Base-by-base conservation (phyloP, 257 asterid species). In the Nemophila menziesii region DNA sequence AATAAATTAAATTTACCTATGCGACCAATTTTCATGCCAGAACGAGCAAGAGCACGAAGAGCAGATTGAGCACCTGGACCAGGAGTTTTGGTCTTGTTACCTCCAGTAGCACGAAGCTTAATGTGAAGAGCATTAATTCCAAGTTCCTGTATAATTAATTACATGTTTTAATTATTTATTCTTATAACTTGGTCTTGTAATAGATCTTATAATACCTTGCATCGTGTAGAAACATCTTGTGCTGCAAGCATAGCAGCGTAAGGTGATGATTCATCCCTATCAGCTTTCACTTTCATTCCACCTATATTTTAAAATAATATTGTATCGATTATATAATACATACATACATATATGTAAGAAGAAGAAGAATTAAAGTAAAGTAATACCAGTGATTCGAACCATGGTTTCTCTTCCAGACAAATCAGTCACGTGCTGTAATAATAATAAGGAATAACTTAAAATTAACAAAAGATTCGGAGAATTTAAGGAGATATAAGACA, bases 191-290 rank as follows among this genome's bases (percentile, higher is more conserved):
- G 26, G 5, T 43, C 22, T 0, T 3, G 2, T 13, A 7, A 27
- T 10, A 29, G 17, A 17, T 5, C 24, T 15, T 14, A 0, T 16
- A 5, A 8, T 21, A 84, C 93, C 96, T 86, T 86, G 96, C 94
- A 86, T 71, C 96, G 68, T 47, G 63, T 75, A 10, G 96, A 59
- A 42, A 85, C 78, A 57, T 85, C 96, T 51, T 81, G 96, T 11
- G 96, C 92, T 3, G 93, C 96, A 81, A 85, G 92, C 96, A 85
- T 85, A 63, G 96, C 96, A 2, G 93, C 96, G 59, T 85, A 85
- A 2, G 96, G 96, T 45, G 96, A 86, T 19, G 96, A 86, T 44
- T 86, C 96, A 60, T 86, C 96, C 55, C 96, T 76, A 39, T 86
- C 94, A 41, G 94, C 94, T 64, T 86, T 86, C 39, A 86, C 96